These are phyloP conservation scores for Angomonas deanei DNA, from an alignment of 208 protist species.

Conservation along the genomic window DNA sequence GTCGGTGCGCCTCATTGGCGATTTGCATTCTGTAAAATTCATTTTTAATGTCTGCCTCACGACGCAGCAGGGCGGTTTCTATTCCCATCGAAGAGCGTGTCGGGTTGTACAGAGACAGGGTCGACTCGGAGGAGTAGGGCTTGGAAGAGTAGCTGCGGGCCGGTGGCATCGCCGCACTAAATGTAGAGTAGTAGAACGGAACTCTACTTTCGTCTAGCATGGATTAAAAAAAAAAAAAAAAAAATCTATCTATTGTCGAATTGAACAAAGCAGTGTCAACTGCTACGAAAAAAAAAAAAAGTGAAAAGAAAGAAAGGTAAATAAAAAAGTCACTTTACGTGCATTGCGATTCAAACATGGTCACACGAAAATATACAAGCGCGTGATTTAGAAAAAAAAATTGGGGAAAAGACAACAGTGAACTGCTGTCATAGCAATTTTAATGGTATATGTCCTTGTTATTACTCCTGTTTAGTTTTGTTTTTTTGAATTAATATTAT, in stretches of 20 bases:
- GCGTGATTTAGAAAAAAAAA: constrained; percentile 7
- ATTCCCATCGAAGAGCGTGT: neutral
- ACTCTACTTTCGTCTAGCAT: neutral
- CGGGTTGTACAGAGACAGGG: neutral
- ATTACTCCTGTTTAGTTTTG: no score
- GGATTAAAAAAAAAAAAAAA: constrained; percentile 12
- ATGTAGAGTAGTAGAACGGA: constrained; percentile 12
- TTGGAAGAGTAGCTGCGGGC: constrained; percentile 9
- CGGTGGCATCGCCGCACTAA: constrained; percentile 56
- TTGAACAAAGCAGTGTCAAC: neutral
- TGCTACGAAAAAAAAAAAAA: constrained; percentile 16
- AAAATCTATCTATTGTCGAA: neutral
- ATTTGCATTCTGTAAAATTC: constrained; percentile 55
- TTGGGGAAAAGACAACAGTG: neutral
- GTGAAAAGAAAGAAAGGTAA: constrained; percentile 12
- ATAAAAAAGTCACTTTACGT: neutral
- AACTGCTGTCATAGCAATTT: neutral
- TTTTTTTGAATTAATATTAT: no score
- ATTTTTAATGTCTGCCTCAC: constrained; percentile 56
- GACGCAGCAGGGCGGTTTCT: constrained; percentile 51
- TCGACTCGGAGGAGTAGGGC: neutral
- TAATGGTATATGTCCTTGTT: no score
- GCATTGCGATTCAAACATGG: neutral
- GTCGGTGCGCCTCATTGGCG: constrained; percentile 42
- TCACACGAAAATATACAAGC: neutral